Percentiles rank a stretch among this genome's conserved stretches.
Evolutionary conservation across 176 grass and related monocot species (phyloP).

Genomic region (Hordeum marinum): DNA sequence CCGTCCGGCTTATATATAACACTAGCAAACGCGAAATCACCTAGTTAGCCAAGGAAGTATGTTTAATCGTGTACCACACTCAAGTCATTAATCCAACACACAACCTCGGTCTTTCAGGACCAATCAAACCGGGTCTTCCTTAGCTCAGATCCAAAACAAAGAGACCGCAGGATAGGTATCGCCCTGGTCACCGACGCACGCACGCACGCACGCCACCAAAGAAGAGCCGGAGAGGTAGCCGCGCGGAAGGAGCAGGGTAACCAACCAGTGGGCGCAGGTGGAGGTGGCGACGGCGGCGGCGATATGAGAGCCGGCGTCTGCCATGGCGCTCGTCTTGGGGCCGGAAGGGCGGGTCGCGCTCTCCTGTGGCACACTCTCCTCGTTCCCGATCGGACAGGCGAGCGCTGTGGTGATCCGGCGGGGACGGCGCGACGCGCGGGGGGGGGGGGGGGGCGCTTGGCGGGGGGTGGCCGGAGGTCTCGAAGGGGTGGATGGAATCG

Average conservation of each 20-base stretch:
- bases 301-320: slow-evolving; percentile 22
- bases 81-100: slow-evolving; percentile 1
- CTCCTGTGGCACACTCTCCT: not conserved
- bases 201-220: not conserved
- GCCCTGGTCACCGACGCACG: not conserved
- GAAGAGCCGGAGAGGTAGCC: not conserved
- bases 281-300: slow-evolving; percentile 15
- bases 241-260: not conserved
- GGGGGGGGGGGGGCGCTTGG: not conserved
- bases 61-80: not conserved
- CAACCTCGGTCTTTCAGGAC: not conserved
- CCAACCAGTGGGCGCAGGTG: slow-evolving; percentile 68
- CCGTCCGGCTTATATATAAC: not conserved
- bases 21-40: not conserved
- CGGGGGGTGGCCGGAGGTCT: slow-evolving; percentile 3
- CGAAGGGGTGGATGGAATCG: not conserved
- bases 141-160: slow-evolving; percentile 33
- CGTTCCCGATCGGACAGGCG: slow-evolving; percentile 8
- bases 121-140: not conserved
- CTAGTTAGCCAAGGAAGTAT: not conserved
- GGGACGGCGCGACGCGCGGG: not conserved
- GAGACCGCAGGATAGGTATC: not conserved
- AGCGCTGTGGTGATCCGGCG: not conserved
- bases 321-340: slow-evolving; percentile 24
- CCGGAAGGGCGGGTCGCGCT: not conserved